Evolutionary conservation across 2,329 filamentous ascomycete species (phyloP).

Genomic region (Colletotrichum sp.): DNA sequence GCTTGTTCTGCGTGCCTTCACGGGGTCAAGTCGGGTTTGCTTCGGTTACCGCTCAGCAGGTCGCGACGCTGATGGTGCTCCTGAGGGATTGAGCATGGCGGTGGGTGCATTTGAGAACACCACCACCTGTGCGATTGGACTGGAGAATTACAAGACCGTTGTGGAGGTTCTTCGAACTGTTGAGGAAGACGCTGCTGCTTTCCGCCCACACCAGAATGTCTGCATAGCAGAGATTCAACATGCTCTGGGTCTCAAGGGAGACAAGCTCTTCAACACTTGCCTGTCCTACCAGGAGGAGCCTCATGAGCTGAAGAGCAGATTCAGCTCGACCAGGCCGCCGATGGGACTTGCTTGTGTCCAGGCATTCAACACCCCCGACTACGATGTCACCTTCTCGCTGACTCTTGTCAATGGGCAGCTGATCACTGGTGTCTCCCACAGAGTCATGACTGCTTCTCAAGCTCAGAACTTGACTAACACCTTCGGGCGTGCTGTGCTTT

Average conservation of each 20-base stretch:
- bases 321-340: slow-evolving; percentile 28
- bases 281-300: slow-evolving; percentile 51
- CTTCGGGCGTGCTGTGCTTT: slow-evolving; percentile 56
- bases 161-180: slow-evolving; percentile 33
- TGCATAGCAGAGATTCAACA: slow-evolving; percentile 53
- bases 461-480: slow-evolving; percentile 54
- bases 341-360: slow-evolving; percentile 38
- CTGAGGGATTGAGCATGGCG: slow-evolving; percentile 42
- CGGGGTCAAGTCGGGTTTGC: slow-evolving; percentile 55
- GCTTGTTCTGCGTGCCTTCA: slow-evolving; percentile 59
- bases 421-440: slow-evolving; percentile 48
- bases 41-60: slow-evolving; percentile 59
- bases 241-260: slow-evolving; percentile 45
- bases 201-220: slow-evolving; percentile 48
- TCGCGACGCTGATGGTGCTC: slow-evolving; percentile 46
- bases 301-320: slow-evolving; percentile 37
- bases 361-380: slow-evolving; percentile 49
- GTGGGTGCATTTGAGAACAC: slow-evolving; percentile 53
- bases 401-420: slow-evolving; percentile 46
- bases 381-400: slow-evolving; percentile 51
- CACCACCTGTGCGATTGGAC: slow-evolving; percentile 36
- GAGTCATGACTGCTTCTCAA: slow-evolving; percentile 47
- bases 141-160: slow-evolving; percentile 37
- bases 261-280: slow-evolving; percentile 55
- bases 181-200: slow-evolving; percentile 33